Evolutionary conservation across 257 asterid genomes (phyloP).

Genomic region (Schizonepeta tenuifolia): DNA sequence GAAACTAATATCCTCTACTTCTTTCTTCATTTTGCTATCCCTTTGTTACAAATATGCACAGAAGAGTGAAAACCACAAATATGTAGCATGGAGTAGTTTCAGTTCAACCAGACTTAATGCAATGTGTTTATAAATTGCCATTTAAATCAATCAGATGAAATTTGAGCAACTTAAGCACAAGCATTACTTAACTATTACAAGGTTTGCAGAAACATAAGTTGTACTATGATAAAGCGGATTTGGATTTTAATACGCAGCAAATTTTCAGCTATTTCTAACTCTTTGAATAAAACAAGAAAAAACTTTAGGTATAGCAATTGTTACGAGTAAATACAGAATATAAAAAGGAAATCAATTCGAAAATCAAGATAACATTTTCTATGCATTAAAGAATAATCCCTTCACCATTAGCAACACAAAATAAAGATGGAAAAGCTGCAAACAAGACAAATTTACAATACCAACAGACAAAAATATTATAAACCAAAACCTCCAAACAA

Average conservation of each 20-base stretch:
- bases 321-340: not conserved
- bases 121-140: not conserved
- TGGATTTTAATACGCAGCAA: not conserved
- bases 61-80: conserved; percentile 1
- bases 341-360: not conserved
- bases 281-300: not conserved
- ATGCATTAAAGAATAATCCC: not conserved
- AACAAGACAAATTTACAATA: not conserved
- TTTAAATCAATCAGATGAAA: not conserved
- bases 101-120: not conserved
- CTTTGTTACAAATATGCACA: too few species aligned
- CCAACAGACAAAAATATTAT: not conserved
- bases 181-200: not conserved
- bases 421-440: not conserved
- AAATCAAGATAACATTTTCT: not conserved
- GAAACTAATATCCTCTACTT: conserved; percentile 9
- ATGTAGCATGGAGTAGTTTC: not conserved
- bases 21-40: not conserved
- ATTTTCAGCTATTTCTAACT: too few species aligned
- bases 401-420: not conserved
- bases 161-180: not conserved
- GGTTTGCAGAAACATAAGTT: not conserved
- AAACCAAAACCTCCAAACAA: not conserved
- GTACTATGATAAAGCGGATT: not conserved
- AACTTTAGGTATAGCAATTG: not conserved